Evolutionary conservation across 306 rosid genomes (phyloP).

Genomic region (Casuarina glauca): DNA sequence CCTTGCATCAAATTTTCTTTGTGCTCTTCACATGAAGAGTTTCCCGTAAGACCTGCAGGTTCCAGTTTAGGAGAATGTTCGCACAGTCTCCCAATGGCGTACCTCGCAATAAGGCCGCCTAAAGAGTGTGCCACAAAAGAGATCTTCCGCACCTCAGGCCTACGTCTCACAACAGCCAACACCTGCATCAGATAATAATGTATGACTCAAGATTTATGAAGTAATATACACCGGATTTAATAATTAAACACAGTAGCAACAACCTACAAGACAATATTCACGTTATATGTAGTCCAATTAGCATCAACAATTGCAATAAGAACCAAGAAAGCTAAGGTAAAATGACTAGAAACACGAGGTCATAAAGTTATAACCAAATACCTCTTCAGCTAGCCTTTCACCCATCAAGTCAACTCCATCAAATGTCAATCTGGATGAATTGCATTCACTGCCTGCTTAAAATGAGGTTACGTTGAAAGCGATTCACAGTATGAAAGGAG

Average conservation of each 20-base stretch:
- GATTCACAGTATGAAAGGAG: not conserved
- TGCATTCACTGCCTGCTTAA: slow-evolving; percentile 88
- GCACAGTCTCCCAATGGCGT: slow-evolving; percentile 83
- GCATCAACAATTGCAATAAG: not conserved
- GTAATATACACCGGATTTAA: not conserved
- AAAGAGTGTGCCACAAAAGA: slow-evolving; percentile 97
- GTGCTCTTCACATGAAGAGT: slow-evolving; percentile 38
- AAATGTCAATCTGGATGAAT: slow-evolving; percentile 75
- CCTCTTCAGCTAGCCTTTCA: slow-evolving; percentile 92
- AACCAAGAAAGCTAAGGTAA: not conserved
- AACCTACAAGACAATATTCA: too few species aligned
- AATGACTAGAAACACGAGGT: slow-evolving; percentile 11
- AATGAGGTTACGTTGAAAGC: slow-evolving; percentile 29
- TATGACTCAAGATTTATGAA: not conserved
- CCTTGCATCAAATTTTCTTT: slow-evolving; percentile 37
- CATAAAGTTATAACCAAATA: slow-evolving; percentile 47
- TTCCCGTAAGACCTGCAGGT: slow-evolving; percentile 29
- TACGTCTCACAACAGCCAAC: slow-evolving; percentile 48
- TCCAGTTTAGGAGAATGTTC: slow-evolving; percentile 40
- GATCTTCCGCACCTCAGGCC: slow-evolving; percentile 73
- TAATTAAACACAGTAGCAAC: not conserved
- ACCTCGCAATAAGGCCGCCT: slow-evolving; percentile 94
- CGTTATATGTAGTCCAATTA: not conserved
- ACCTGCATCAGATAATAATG: slow-evolving; percentile 51
- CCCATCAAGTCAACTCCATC: slow-evolving; percentile 97